These are phyloP conservation scores for Gypsophila paniculata DNA, from an alignment of 179 eudicot genomes.

Conservation along the genomic window DNA sequence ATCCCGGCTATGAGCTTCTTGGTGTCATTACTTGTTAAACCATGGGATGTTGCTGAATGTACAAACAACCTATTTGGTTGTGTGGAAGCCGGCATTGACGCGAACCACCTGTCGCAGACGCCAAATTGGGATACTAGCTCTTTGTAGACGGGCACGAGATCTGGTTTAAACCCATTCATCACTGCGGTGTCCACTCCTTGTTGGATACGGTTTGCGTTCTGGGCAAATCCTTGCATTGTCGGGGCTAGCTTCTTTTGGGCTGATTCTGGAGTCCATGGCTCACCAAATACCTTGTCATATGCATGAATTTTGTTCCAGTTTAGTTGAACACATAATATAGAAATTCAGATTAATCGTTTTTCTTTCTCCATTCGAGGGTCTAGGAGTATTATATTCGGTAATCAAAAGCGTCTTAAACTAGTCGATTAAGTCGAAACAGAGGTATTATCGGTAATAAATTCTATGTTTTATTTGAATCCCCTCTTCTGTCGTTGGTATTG, in stretches of 20 bases:
- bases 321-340: background rate
- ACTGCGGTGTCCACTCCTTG: conserved; percentile 52
- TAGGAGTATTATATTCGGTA: no score
- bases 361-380: background rate
- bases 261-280: conserved; percentile 46
- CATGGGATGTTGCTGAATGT: conserved; percentile 78
- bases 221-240: conserved; percentile 74
- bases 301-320: background rate
- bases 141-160: conserved; percentile 55
- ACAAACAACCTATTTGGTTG: conserved; percentile 72
- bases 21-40: conserved; percentile 55
- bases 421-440: no score
- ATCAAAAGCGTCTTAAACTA: no score
- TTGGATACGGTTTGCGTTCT: conserved; percentile 49
- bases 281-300: conserved; percentile 56
- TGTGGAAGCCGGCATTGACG: conserved; percentile 77
- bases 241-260: conserved; percentile 31
- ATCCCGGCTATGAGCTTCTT: conserved; percentile 42
- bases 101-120: conserved; percentile 81
- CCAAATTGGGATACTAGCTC: conserved; percentile 64
- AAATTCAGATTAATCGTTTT: background rate
- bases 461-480: no score
- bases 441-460: no score
- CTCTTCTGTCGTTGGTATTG: no score
- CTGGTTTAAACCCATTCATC: conserved; percentile 83